Percentiles rank a stretch among this genome's conserved stretches.
These are phyloP conservation scores for Stemphylium lycopersici DNA, from an alignment of 2,329 filamentous ascomycete species.

Conservation along the genomic window DNA sequence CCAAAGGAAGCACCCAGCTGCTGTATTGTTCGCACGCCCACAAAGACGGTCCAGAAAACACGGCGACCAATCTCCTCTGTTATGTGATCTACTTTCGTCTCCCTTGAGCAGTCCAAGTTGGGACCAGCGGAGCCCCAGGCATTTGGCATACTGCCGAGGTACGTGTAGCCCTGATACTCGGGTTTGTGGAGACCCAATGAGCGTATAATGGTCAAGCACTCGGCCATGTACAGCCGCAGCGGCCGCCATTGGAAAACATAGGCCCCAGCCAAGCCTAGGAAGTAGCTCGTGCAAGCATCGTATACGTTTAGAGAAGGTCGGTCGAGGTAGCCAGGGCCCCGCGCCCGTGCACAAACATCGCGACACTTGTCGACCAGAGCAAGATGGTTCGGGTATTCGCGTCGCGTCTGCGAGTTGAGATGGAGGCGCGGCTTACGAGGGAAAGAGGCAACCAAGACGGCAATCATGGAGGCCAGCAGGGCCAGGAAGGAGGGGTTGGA, in stretches of 20 bases:
- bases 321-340: slow-evolving; percentile 65
- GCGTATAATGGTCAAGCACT: slow-evolving; percentile 71
- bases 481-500: slow-evolving; percentile 71
- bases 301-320: slow-evolving; percentile 61
- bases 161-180: slow-evolving; percentile 52
- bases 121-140: slow-evolving; percentile 45
- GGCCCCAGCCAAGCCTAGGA: slow-evolving; percentile 69
- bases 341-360: slow-evolving; percentile 69
- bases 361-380: slow-evolving; percentile 74
- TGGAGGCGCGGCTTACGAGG: slow-evolving; percentile 73
- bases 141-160: slow-evolving; percentile 44
- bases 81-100: slow-evolving; percentile 51
- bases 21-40: slow-evolving; percentile 75
- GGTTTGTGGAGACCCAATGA: slow-evolving; percentile 69
- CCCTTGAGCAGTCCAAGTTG: slow-evolving; percentile 44
- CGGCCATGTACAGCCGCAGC: slow-evolving; percentile 74
- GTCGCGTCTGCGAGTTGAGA: slow-evolving; percentile 69
- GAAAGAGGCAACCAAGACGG: slow-evolving; percentile 74
- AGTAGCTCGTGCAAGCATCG: slow-evolving; percentile 76
- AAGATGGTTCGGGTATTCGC: slow-evolving; percentile 71
- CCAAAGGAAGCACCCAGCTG: slow-evolving; percentile 75
- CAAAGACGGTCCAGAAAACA: slow-evolving; percentile 82
- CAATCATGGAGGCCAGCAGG: slow-evolving; percentile 76
- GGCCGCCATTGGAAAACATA: slow-evolving; percentile 72
- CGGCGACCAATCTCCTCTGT: slow-evolving; percentile 62